Conservation (phyloP, 2,329 filamentous ascomycete species). For the Diplocarpon mali region DNA sequence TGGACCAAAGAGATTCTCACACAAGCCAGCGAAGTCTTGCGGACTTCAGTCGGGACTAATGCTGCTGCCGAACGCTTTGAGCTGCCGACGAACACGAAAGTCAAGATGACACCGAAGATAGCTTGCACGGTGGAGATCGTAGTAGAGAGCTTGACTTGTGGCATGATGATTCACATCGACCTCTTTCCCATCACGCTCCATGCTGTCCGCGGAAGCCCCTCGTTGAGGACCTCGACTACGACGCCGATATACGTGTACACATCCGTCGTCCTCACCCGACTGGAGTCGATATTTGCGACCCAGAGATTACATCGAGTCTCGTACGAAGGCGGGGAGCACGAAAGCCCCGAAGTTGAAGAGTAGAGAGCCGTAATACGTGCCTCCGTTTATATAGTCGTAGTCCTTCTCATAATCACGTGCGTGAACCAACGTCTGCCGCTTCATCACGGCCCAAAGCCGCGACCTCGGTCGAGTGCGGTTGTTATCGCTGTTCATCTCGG, state of each 20-base stretch:
- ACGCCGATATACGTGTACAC: constrained; percentile 45
- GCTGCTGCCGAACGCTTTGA: constrained; percentile 43
- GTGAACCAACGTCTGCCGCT: too few relatives aligned
- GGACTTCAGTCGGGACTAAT: constrained; percentile 52
- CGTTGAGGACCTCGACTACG: constrained; percentile 58
- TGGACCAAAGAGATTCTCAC: constrained; percentile 54
- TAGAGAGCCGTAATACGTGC: too few relatives aligned
- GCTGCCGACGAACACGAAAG: constrained; percentile 43
- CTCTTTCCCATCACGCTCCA: constrained; percentile 61
- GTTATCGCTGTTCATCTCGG: too few relatives aligned
- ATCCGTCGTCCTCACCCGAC: too few relatives aligned
- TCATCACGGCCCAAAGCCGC: too few relatives aligned
- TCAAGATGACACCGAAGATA: constrained; percentile 46
- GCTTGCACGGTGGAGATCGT: constrained; percentile 53
- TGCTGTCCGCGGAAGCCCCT: constrained; percentile 56
- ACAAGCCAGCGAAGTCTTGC: constrained; percentile 43
- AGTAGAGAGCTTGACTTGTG: constrained; percentile 48
- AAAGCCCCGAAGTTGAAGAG: too few relatives aligned
- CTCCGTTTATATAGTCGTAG: too few relatives aligned
- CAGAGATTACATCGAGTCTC: too few relatives aligned
- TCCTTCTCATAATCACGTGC: too few relatives aligned
- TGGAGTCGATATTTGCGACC: too few relatives aligned
- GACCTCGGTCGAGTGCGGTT: too few relatives aligned
- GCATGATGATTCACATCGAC: constrained; percentile 36
- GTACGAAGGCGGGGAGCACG: too few relatives aligned